Evolutionary conservation across 768 basidiomycete genomes (phyloP).

Genomic region (Phlegmacium glaucopus): DNA sequence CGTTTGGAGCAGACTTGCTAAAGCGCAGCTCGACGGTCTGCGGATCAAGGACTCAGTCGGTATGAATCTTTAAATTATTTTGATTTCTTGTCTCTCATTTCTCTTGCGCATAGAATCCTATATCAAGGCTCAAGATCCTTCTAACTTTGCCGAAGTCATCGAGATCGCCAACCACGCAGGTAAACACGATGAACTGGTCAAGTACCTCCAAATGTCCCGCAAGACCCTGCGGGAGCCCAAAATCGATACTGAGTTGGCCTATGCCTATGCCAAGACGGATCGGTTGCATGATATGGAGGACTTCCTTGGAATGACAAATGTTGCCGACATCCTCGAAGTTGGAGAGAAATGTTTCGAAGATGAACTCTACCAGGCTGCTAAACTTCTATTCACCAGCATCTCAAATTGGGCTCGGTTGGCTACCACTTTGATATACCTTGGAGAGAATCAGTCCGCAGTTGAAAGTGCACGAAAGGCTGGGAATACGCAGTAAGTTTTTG

Average conservation of each 20-base stretch:
- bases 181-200: conserved; percentile 89
- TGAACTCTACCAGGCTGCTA: conserved; percentile 95
- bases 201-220: conserved; percentile 98
- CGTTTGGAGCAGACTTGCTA: conserved; percentile 97
- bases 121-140: conserved; percentile 94
- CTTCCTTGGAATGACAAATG: conserved; percentile 97
- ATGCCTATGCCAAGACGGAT: conserved; percentile 96
- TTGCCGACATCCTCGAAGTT: conserved; percentile 93
- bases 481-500: conserved; percentile 83
- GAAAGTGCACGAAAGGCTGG: conserved; percentile 99
- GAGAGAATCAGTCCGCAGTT: conserved; percentile 96
- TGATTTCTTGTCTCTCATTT: neutral
- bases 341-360: conserved; percentile 99
- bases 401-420: conserved; percentile 99
- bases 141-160: conserved; percentile 92
- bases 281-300: conserved; percentile 99
- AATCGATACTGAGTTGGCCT: conserved; percentile 97
- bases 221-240: conserved; percentile 95
- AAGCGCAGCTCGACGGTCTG: conserved; percentile 96
- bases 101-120: conserved; percentile 69
- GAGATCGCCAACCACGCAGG: conserved; percentile 95
- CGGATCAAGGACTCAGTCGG: conserved; percentile 98
- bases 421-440: conserved; percentile 96
- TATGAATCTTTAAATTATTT: conserved; percentile 29
- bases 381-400: conserved; percentile 93